Conservation (phyloP, 345 rosid species). For the Mallotus nudiflorus region DNA sequence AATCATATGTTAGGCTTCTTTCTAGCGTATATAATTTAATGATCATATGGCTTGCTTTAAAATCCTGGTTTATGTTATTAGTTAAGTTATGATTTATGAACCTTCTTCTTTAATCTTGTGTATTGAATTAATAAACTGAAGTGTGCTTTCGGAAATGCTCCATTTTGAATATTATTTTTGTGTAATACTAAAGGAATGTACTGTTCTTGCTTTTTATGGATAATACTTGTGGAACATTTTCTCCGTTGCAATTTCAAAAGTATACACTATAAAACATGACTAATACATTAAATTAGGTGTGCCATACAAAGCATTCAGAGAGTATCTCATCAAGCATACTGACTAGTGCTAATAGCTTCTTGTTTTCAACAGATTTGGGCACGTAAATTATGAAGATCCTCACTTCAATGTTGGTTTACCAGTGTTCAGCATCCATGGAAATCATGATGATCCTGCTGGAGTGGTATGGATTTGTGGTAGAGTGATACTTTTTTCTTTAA, state of each 20-base stretch:
- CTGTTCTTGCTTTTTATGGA: not conserved
- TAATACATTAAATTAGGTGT: not conserved
- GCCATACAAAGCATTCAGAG: not conserved
- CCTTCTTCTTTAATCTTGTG: not conserved
- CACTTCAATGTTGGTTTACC: slow-evolving; percentile 98
- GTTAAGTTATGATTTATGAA: not conserved
- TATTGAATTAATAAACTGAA: not conserved
- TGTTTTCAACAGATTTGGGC: slow-evolving; percentile 72
- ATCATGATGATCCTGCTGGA: slow-evolving; percentile 99
- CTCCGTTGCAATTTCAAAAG: not conserved
- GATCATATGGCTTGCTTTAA: slow-evolving; percentile 1
- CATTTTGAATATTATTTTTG: not conserved
- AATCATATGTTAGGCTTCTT: no score
- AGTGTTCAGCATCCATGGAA: slow-evolving; percentile 96
- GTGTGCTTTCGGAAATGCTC: not conserved
- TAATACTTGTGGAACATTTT: not conserved
- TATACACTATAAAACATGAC: not conserved
- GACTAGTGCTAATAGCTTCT: slow-evolving; percentile 19
- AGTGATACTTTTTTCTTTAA: not conserved
- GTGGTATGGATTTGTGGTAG: slow-evolving; percentile 59
- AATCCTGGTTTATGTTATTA: not conserved
- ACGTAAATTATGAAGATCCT: slow-evolving; percentile 98
- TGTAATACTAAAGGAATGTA: not conserved
- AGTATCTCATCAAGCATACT: not conserved
- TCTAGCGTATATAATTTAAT: not conserved